Evolutionary conservation across 2,329 filamentous ascomycete species (phyloP), one percentile per base, ranked within the genome.

Genomic region (Aspergillus fructus): DNA sequence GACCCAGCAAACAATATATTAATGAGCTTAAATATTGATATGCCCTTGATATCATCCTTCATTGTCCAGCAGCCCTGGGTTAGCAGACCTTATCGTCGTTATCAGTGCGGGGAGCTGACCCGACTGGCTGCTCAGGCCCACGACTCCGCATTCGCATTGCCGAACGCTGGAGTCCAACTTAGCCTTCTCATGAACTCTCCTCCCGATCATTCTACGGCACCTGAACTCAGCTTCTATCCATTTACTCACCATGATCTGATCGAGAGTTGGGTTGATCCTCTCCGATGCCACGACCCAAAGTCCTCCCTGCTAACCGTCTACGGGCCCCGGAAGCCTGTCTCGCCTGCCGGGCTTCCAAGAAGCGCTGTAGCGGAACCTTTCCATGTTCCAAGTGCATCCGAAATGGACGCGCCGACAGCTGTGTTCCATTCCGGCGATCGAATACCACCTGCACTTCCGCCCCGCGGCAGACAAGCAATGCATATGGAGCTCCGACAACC

Each of bases 221-320:
- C 1, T 30, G 7, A 46, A 27, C 15, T 7, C 7, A 27, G 27
- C 3, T 37, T 37, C 3, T 11, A n/a, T 17, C 1, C n/a, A 5
- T 15, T 11, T 12, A n/a, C 9, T 5, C 45, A 41, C 27, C 24
- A 51, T 46, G 12, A 13, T 37, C 21, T 41, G 40, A 49, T 34
- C 27, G 5, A 41, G 27, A 23, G 30, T 9, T 24, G 47, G 33
- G 40, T 33, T 45, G 34, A 46, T 49, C 41, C 40, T 39, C 33
- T 46, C 49, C 49, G 33, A 84, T 84, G 81, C 80, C 81, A 57
- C 80, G 81, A 21, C 80, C 80, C 12, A 82, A 78, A 61, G 79
- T 83, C 21, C 74, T 73, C 17, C 78, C 79, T 2, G 76, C 77
- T 48, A 77, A 82, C 59, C 77, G 81, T 4, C 76, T 78, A 56